These are phyloP conservation scores for Euphorbia pulcherrima DNA, from an alignment of 345 rosid genomes.

Conservation along the genomic window DNA sequence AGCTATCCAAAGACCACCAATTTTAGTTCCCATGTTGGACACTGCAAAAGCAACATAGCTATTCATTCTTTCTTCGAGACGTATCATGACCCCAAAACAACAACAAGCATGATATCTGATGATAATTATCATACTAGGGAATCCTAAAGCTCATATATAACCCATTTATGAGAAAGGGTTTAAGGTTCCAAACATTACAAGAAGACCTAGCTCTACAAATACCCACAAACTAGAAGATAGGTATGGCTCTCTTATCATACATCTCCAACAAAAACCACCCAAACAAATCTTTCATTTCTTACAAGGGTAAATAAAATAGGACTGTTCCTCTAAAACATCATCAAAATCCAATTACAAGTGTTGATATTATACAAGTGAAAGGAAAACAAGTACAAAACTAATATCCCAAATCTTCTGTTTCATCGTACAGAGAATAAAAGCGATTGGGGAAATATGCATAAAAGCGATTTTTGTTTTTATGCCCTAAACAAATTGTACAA, in stretches of 20 bases:
- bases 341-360: too few relatives aligned
- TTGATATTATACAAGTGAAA: too few relatives aligned
- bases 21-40: conserved; percentile 34
- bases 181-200: background rate
- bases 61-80: background rate
- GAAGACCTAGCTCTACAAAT: background rate
- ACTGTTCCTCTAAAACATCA: too few relatives aligned
- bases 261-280: background rate
- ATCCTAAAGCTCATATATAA: background rate
- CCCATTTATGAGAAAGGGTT: background rate
- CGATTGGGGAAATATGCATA: too few relatives aligned
- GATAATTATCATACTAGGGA: background rate
- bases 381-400: background rate
- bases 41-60: conserved; percentile 2
- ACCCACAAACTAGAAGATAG: background rate
- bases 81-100: background rate
- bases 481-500: background rate
- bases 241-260: background rate
- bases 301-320: too few relatives aligned
- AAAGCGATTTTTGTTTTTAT: too few relatives aligned
- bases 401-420: background rate
- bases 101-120: background rate
- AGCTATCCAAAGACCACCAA: conserved; percentile 22
- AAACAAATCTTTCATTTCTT: too few relatives aligned
- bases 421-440: background rate